Base-by-base conservation (phyloP, 805 yeast genomes). In the Sugiyamaella floridensis region DNA sequence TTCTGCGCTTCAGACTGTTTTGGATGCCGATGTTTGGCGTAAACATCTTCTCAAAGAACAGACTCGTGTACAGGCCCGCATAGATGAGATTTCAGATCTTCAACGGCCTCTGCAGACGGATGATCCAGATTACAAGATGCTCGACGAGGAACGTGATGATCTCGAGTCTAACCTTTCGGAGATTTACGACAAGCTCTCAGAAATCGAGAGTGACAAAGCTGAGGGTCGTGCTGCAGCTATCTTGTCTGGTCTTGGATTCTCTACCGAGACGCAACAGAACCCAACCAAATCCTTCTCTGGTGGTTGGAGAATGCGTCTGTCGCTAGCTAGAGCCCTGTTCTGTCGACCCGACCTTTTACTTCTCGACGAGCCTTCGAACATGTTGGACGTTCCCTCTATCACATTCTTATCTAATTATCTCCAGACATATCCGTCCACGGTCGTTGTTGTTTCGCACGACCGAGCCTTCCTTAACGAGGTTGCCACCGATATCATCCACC, bases 291-390 rank as follows among this genome's bases (percentile, higher is more conserved):
- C 89, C 26, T 93, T 93, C 69, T 89, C 97, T 50, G 99, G 99
- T 80, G 99, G 99, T 82, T 92, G 99, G 99, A 93, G 93, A 85
- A 92, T 92, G 99, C 93, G 93, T 80, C 84, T 92, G 76, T 98
- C 98, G 73, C 83, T 92, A 71, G 98, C 99, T 67, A 88, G 97
- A 80, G 99, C 99, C 71, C 97, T 92, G 71, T 85, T 92, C 78
- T 88, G 87, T 83, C 90, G 90, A 78, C 98, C 99, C 71, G 90
- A 89, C 73, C 48, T 45, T 6, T 28, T 45, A 4, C 75, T 93
- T 66, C 78, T 93, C 59, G 99, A 93, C 80, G 99, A 93, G 78
- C 99, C 99, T 64, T 90, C 98, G 56, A 93, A 93, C 84, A 93
- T 90, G 97, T 86, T 93, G 95, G 99, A 93, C 81, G 97, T 93